phyloP scores from a whole-genome alignment of 1,284 basidiomycete genomes.

The Pascua guehoae region DNA sequence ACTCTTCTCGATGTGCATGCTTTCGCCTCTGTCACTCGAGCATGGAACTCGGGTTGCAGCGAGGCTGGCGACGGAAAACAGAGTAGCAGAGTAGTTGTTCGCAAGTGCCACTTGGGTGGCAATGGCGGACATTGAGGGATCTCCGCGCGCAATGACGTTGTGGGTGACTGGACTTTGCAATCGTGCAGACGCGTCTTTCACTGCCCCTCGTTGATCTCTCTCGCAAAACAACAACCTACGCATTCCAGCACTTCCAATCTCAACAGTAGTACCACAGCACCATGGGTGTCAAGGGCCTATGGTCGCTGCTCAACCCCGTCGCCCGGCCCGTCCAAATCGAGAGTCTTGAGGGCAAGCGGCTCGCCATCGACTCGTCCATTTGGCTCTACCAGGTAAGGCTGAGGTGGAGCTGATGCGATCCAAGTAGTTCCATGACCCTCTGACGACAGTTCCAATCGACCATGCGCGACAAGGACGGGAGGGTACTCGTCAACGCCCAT shows the following conservation, averaged over 20 bases:
- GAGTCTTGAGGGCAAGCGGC: slow-evolving; percentile 80
- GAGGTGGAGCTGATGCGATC: too few species aligned
- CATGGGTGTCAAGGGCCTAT: slow-evolving; percentile 96
- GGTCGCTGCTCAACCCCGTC: slow-evolving; percentile 85
- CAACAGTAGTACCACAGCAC: not conserved
- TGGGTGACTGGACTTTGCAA: slow-evolving; percentile 4
- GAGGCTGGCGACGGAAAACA: too few species aligned
- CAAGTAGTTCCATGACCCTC: not conserved
- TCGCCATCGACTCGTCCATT: slow-evolving; percentile 97
- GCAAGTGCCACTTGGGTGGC: not conserved
- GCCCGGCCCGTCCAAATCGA: slow-evolving; percentile 87
- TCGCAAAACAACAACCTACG: not conserved
- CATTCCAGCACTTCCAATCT: not conserved
- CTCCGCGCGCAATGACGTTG: not conserved
- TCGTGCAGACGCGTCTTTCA: not conserved
- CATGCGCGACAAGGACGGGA: slow-evolving; percentile 95
- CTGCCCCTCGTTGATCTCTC: not conserved
- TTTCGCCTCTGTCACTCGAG: too few species aligned
- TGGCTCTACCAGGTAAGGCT: slow-evolving; percentile 74
- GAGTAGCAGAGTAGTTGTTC: too few species aligned
- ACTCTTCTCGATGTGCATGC: too few species aligned
- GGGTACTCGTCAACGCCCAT: slow-evolving; percentile 86
- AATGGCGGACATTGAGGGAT: not conserved
- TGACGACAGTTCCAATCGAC: slow-evolving; percentile 83
- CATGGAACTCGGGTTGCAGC: too few species aligned